Evolutionary conservation across 768 basidiomycete genomes (phyloP), one percentile per base, ranked within the genome.

Genomic region (Termitomyces sp.): DNA sequence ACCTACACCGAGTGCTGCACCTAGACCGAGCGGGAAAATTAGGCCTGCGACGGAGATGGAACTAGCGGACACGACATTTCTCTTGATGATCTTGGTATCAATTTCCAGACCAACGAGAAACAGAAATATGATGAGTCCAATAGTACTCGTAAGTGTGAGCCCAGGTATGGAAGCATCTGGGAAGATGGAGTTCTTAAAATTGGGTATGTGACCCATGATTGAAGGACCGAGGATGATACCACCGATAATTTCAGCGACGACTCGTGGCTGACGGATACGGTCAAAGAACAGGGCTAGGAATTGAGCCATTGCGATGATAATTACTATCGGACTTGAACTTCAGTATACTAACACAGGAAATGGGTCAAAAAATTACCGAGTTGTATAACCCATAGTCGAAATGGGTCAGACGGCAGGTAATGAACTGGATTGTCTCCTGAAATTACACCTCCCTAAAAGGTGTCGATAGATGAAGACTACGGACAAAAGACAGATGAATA

Each of bases 231-330:
- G 80, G 22, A 98, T 65, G 62, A 98, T 85, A 22, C 96, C 96
- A 0, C 87, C 92, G 55, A 98, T 83, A 58, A 97, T 88, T 69
- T 98, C 95, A 42, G 94, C 86, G 53, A 97, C 93, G 59, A 98
- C 95, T n/a, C 87, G 79, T 2, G 96, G 96, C 66, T 98, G 95
- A 34, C 83, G 85, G 36, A 96, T 83, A 55, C 79, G 85, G 8
- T 75, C 70, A 22, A 97, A 77, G 51, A 81, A 57, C 20, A 90
- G 70, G 0, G 83, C 78, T 10, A 98, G 82, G 5, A 88, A 57
- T 66, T 94, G 90, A 37, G 86, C 84, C 79, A 94, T 85, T 34
- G 72, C 72, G 56, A 97, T 79, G 74, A 98, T 94, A 62, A 98
- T 82, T 50, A 88, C 88, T 84, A 70, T 42, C 33, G 16, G 5